phyloP scores from a whole-genome alignment of 495 filamentous ascomycete genomes.

The Tetracladium setigerum region DNA sequence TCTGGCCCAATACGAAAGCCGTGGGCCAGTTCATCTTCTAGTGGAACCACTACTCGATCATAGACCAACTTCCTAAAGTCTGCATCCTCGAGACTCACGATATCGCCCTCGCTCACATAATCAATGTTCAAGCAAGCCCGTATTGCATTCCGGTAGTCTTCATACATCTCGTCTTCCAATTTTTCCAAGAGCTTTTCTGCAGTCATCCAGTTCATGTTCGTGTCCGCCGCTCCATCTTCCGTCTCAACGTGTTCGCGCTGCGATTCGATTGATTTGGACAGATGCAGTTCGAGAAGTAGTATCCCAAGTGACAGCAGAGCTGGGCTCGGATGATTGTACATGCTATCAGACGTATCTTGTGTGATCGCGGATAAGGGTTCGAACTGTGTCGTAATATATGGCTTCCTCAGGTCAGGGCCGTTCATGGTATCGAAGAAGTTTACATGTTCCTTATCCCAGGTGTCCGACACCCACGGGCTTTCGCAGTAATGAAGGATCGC shows the following conservation, averaged over 20 bases:
- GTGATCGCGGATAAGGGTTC: neutral
- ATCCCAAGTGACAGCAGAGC: slow-evolving; percentile 1
- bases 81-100: neutral
- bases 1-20: neutral
- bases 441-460: no score
- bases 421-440: no score
- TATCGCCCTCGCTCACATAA: neutral
- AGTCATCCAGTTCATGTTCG: neutral
- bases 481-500: no score
- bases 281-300: neutral
- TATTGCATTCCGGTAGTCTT: slow-evolving; percentile 1
- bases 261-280: neutral
- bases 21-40: neutral
- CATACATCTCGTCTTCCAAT: neutral
- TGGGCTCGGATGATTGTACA: slow-evolving; percentile 1
- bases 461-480: no score
- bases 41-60: neutral
- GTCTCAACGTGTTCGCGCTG: neutral
- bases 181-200: neutral
- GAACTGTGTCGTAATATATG: no score
- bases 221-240: neutral
- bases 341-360: neutral
- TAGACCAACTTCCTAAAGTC: slow-evolving; percentile 1
- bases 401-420: no score
- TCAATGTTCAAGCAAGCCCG: neutral